A percentile compares a stretch with the other conserved stretches of the same genome.
These are phyloP conservation scores for Rhynchospora tenuis DNA, from an alignment of 176 grass and related monocot species.

Conservation along the genomic window DNA sequence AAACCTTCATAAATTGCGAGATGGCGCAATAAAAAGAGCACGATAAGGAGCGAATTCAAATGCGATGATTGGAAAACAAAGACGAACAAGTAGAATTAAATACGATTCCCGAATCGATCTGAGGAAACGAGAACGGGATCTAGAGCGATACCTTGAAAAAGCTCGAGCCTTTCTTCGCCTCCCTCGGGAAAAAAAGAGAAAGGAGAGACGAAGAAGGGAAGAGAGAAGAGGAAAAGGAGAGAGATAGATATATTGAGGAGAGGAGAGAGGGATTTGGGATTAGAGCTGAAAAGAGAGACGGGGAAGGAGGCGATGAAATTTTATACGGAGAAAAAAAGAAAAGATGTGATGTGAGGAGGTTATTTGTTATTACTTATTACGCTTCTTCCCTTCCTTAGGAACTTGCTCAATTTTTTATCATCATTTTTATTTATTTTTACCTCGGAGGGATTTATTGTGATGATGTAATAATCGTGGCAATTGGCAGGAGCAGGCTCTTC, in stretches of 20 bases:
- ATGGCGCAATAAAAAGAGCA: not conserved
- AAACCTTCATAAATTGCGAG: not conserved
- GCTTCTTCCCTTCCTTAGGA: not conserved
- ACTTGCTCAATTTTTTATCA: not conserved
- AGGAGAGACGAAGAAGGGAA: not conserved
- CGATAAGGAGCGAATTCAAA: not conserved
- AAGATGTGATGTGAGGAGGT: not conserved
- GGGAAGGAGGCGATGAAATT: not conserved
- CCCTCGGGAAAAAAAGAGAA: not conserved
- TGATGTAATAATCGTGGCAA: not conserved
- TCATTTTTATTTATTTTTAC: not conserved
- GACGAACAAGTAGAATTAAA: not conserved
- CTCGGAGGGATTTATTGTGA: not conserved
- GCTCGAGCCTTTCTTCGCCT: not conserved
- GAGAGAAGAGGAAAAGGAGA: not conserved
- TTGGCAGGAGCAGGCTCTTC: not conserved
- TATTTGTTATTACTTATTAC: not conserved
- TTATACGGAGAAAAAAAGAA: not conserved
- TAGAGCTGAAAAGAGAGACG: not conserved
- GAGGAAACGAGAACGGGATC: not conserved
- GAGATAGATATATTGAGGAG: not conserved
- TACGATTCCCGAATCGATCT: constrained; percentile 9
- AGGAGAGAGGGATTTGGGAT: not conserved
- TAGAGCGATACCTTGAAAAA: not conserved
- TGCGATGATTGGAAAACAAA: not conserved